Evolutionary conservation across 2,329 filamentous ascomycete species (phyloP).

Genomic region (Cladosporium sp.): DNA sequence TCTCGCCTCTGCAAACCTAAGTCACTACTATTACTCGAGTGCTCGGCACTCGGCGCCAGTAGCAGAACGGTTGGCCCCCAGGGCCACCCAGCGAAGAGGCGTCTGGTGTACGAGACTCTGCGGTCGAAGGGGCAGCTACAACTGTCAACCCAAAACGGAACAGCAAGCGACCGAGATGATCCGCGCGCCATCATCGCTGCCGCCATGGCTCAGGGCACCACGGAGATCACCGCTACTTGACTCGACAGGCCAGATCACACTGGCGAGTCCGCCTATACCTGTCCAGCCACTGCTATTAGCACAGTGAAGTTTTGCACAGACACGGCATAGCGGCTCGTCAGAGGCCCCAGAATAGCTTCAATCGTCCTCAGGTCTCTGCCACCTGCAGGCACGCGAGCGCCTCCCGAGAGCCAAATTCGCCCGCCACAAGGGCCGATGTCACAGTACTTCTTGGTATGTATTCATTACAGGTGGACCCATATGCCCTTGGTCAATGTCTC

Average conservation of each 20-base stretch:
- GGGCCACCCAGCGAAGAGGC: background rate
- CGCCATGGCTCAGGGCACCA: constrained; percentile 1
- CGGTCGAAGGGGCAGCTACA: background rate
- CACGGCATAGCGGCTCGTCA: background rate
- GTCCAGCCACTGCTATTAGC: background rate
- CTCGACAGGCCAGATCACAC: background rate
- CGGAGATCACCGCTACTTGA: constrained; percentile 8
- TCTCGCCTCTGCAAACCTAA: constrained; percentile 12
- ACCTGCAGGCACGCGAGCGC: constrained; percentile 3
- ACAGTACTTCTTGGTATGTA: background rate
- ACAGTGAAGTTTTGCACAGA: constrained; percentile 5
- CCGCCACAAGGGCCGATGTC: background rate
- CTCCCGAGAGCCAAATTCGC: background rate
- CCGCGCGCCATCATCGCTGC: background rate
- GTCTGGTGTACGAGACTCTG: background rate
- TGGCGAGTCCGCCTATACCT: constrained; percentile 4
- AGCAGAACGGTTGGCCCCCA: background rate
- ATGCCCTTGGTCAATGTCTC: background rate
- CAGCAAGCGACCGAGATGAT: constrained; percentile 1
- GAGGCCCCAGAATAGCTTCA: background rate
- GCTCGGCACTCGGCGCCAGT: constrained; percentile 12
- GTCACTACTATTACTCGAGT: background rate
- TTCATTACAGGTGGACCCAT: background rate
- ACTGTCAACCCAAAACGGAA: constrained; percentile 1
- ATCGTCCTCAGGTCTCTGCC: background rate